These are phyloP conservation scores for Zymoseptoria tritici DNA, from an alignment of 2,329 filamentous ascomycete genomes.

Conservation along the genomic window DNA sequence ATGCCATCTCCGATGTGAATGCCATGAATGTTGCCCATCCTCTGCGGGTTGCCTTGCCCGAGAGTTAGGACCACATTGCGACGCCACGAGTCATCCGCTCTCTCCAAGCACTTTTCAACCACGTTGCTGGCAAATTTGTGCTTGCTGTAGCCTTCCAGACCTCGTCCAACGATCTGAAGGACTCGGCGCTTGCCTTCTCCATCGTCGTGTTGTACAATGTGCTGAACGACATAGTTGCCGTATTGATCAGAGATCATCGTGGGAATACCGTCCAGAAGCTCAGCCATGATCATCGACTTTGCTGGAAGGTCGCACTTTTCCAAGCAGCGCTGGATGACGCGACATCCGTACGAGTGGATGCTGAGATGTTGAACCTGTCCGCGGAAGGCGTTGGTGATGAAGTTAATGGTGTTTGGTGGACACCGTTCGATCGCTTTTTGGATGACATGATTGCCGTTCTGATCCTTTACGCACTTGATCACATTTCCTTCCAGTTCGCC, in stretches of 20 bases:
- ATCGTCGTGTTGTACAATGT: conserved; percentile 74
- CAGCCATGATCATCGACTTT: conserved; percentile 63
- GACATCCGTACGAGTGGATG: conserved; percentile 77
- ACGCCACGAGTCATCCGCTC: conserved; percentile 62
- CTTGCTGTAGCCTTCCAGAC: conserved; percentile 71
- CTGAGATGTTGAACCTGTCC: conserved; percentile 68
- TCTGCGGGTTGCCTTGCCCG: conserved; percentile 49
- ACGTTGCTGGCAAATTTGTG: conserved; percentile 98
- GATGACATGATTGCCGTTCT: conserved; percentile 93
- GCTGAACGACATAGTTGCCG: conserved; percentile 94
- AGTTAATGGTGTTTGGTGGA: conserved; percentile 69
- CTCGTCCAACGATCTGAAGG: conserved; percentile 63
- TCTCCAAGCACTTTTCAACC: conserved; percentile 82
- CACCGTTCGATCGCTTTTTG: conserved; percentile 85
- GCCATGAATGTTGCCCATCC: conserved; percentile 4
- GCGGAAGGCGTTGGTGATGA: conserved; percentile 74
- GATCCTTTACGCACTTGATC: conserved; percentile 69
- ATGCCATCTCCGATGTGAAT: conserved; percentile 51
- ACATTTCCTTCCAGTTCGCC: conserved; percentile 74
- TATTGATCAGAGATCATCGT: conserved; percentile 78
- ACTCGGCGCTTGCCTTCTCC: conserved; percentile 65
- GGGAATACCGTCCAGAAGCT: conserved; percentile 66
- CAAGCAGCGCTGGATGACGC: conserved; percentile 86
- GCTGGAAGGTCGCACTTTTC: conserved; percentile 67
- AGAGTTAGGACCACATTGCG: conserved; percentile 55